Percentiles rank a stretch among this genome's conserved stretches.
phyloP scores from a whole-genome alignment of 108 stramenopile genomes.

The Cyclotella choctawhatcheeana region DNA sequence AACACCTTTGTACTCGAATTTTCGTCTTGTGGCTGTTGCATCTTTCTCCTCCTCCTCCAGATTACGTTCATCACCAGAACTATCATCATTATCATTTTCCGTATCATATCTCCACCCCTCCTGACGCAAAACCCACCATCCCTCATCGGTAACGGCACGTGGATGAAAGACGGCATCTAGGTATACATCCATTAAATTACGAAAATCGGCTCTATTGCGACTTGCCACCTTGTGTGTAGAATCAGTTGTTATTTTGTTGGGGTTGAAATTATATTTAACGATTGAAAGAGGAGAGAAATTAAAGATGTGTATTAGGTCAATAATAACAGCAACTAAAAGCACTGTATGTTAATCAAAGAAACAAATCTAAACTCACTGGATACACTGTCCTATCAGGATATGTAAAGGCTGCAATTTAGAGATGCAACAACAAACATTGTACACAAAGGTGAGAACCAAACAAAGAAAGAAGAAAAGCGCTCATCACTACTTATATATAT shows the following conservation, averaged over 20 bases:
- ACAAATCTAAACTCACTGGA: constrained; percentile 55
- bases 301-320: not conserved
- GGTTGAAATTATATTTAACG: not conserved
- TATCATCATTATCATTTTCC: constrained; percentile 18
- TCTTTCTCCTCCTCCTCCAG: not conserved
- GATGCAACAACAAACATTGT: too few relatives aligned
- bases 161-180: constrained; percentile 95
- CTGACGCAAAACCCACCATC: constrained; percentile 83
- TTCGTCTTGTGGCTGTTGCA: constrained; percentile 6
- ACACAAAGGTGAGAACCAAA: too few relatives aligned
- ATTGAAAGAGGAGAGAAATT: not conserved
- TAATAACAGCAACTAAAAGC: too few relatives aligned
- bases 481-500: too few relatives aligned
- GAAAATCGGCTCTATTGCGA: constrained; percentile 86
- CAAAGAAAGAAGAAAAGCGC: too few relatives aligned
- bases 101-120: constrained; percentile 95
- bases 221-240: constrained; percentile 47
- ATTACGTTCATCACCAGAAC: constrained; percentile 1
- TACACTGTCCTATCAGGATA: constrained; percentile 95
- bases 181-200: constrained; percentile 84
- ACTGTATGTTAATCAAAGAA: not conserved
- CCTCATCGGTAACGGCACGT: constrained; percentile 66
- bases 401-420: too few relatives aligned
- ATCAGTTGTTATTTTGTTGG: not conserved
- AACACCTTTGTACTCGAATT: constrained; percentile 82